phyloP scores from a whole-genome alignment of 1,284 basidiomycete species.

The Ustilago esculenta region DNA sequence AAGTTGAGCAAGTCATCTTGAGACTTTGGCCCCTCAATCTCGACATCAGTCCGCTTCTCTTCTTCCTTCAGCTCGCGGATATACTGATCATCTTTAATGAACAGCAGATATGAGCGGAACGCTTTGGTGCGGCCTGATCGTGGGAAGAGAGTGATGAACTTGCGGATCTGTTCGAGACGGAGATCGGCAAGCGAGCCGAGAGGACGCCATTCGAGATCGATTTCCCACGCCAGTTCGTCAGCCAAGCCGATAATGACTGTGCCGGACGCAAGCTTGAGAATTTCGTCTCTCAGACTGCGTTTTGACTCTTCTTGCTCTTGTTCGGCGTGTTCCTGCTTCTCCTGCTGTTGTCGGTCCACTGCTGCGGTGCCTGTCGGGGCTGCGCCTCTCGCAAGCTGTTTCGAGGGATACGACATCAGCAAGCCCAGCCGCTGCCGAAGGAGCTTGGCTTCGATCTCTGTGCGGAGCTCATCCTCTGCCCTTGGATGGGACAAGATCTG shows the following conservation, averaged over 20 bases:
- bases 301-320: slow-evolving; percentile 68
- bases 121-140: slow-evolving; percentile 51
- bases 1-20: slow-evolving; percentile 54
- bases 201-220: slow-evolving; percentile 81
- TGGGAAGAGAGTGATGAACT: slow-evolving; percentile 79
- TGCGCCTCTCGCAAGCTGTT: slow-evolving; percentile 13
- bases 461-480: slow-evolving; percentile 56
- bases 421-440: slow-evolving; percentile 49
- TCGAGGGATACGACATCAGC: slow-evolving; percentile 45
- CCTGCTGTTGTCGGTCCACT: slow-evolving; percentile 25
- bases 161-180: slow-evolving; percentile 73
- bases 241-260: slow-evolving; percentile 78
- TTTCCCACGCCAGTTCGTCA: slow-evolving; percentile 81
- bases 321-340: slow-evolving; percentile 22
- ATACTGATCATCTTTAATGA: slow-evolving; percentile 56
- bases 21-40: slow-evolving; percentile 17
- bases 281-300: slow-evolving; percentile 71
- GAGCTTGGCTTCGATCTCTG: slow-evolving; percentile 54
- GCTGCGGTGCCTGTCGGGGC: slow-evolving; percentile 41
- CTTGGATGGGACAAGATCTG: slow-evolving; percentile 54
- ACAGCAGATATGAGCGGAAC: slow-evolving; percentile 47
- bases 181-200: slow-evolving; percentile 76
- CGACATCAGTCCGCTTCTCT: slow-evolving; percentile 41
- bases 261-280: slow-evolving; percentile 77
- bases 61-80: slow-evolving; percentile 37